Conservation (phyloP, 805 yeast genomes). For the Starmerella powellii region DNA sequence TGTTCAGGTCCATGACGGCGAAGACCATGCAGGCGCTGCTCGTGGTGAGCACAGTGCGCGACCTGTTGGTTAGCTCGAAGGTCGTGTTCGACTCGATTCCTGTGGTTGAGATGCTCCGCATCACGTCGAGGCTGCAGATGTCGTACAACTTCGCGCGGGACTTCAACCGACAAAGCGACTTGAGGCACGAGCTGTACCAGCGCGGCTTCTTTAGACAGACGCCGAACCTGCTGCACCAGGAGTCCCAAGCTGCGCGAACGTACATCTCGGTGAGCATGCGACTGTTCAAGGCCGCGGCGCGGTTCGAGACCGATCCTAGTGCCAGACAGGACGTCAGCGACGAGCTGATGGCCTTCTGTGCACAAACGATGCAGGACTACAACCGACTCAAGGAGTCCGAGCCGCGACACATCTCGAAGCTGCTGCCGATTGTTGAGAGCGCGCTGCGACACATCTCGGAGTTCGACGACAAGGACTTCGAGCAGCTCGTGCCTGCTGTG, state of each 20-base stretch:
- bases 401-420: slow-evolving; percentile 63
- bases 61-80: slow-evolving; percentile 46
- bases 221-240: slow-evolving; percentile 86
- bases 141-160: slow-evolving; percentile 75
- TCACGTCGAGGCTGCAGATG: slow-evolving; percentile 48
- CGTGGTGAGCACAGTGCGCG: slow-evolving; percentile 77
- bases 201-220: slow-evolving; percentile 84
- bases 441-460: slow-evolving; percentile 71
- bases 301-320: slow-evolving; percentile 35
- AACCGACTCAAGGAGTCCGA: slow-evolving; percentile 55
- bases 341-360: slow-evolving; percentile 55
- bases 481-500: slow-evolving; percentile 14
- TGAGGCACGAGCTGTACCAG: slow-evolving; percentile 80
- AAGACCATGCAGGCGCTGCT: slow-evolving; percentile 83
- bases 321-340: slow-evolving; percentile 42
- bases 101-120: slow-evolving; percentile 43
- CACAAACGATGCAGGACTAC: slow-evolving; percentile 56
- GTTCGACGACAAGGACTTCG: slow-evolving; percentile 63
- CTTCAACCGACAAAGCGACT: slow-evolving; percentile 78
- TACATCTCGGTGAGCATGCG: slow-evolving; percentile 69
- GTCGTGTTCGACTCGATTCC: slow-evolving; percentile 61
- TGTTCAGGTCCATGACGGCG: slow-evolving; percentile 64
- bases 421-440: slow-evolving; percentile 89
- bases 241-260: slow-evolving; percentile 79
- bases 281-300: slow-evolving; percentile 53